Conservation (phyloP, 2,329 filamentous ascomycete genomes). For the Tolypocladium paradoxum region DNA sequence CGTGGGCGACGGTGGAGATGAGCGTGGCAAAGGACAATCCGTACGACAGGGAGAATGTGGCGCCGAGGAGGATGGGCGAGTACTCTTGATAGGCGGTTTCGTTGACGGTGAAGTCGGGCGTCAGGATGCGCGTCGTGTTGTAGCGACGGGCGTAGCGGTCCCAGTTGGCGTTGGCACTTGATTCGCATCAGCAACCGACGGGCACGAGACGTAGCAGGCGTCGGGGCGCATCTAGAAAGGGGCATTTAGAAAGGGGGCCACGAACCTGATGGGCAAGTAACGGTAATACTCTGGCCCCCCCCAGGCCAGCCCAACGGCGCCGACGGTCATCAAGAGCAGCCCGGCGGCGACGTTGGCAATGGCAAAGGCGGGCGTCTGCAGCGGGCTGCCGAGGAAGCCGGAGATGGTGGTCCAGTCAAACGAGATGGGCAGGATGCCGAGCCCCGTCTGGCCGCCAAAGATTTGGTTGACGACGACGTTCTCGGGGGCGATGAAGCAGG, state of each 20-base stretch:
- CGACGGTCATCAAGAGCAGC: not conserved
- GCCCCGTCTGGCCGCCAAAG: constrained; percentile 48
- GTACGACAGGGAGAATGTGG: constrained; percentile 42
- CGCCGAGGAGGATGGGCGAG: constrained; percentile 40
- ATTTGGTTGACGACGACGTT: constrained; percentile 52
- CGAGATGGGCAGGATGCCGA: constrained; percentile 51
- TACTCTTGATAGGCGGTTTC: constrained; percentile 44
- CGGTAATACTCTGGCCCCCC: not conserved
- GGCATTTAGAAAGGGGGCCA: not conserved
- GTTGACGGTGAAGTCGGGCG: constrained; percentile 38
- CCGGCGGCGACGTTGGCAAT: not conserved
- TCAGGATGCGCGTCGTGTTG: constrained; percentile 43
- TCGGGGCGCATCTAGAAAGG: too few relatives aligned
- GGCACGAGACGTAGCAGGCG: too few relatives aligned
- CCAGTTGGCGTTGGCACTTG: not conserved
- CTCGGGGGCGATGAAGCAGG: constrained; percentile 51
- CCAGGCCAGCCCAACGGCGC: not conserved
- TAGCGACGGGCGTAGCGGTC: constrained; percentile 30
- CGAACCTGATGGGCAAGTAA: not conserved
- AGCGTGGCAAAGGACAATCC: constrained; percentile 46
- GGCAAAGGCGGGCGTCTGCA: not conserved
- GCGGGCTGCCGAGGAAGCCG: not conserved
- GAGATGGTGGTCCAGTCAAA: constrained; percentile 40
- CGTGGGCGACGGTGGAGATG: constrained; percentile 38
- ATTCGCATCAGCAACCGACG: not conserved